Percentiles rank a stretch among this genome's conserved stretches.
Evolutionary conservation across 2,329 filamentous ascomycete species (phyloP).

Genomic region (Coniosporium tulheliwenetii): DNA sequence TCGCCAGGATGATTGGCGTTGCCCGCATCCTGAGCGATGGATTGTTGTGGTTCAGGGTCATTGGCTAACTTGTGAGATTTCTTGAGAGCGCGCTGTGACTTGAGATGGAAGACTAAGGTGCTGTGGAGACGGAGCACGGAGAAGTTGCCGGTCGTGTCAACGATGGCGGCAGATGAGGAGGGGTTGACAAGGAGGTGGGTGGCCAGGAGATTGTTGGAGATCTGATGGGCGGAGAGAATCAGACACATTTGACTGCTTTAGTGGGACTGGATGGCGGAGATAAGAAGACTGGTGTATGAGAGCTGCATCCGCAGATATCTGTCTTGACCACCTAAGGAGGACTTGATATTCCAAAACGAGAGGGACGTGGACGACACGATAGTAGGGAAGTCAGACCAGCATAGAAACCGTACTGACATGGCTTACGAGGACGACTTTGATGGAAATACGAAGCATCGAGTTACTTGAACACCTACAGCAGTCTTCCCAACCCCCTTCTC

Average conservation of each 20-base stretch:
- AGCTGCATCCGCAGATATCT: too few species aligned
- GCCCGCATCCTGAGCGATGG: background rate
- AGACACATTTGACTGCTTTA: too few species aligned
- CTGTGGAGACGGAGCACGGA: slow-evolving; percentile 25
- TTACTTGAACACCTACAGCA: slow-evolving; percentile 6
- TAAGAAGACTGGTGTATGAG: too few species aligned
- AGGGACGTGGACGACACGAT: too few species aligned
- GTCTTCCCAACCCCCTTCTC: slow-evolving; percentile 11
- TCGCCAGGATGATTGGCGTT: background rate
- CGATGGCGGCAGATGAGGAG: slow-evolving; percentile 20
- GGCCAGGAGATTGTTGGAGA: slow-evolving; percentile 20
- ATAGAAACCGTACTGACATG: too few species aligned
- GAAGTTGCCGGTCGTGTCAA: slow-evolving; percentile 31
- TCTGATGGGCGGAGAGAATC: slow-evolving; percentile 5
- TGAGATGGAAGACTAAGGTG: slow-evolving; percentile 11
- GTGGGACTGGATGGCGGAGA: too few species aligned
- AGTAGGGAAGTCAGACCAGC: too few species aligned
- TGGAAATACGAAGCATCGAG: too few species aligned
- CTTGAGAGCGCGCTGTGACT: background rate
- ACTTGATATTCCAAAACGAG: too few species aligned
- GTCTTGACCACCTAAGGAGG: too few species aligned
- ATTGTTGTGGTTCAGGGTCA: background rate
- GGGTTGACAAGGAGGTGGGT: slow-evolving; percentile 19
- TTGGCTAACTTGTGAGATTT: background rate
- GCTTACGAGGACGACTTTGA: too few species aligned